Percentiles rank a stretch among this genome's conserved stretches.
phyloP scores from a whole-genome alignment of 2,329 filamentous ascomycete genomes.

The Pseudocercospora fuligena region DNA sequence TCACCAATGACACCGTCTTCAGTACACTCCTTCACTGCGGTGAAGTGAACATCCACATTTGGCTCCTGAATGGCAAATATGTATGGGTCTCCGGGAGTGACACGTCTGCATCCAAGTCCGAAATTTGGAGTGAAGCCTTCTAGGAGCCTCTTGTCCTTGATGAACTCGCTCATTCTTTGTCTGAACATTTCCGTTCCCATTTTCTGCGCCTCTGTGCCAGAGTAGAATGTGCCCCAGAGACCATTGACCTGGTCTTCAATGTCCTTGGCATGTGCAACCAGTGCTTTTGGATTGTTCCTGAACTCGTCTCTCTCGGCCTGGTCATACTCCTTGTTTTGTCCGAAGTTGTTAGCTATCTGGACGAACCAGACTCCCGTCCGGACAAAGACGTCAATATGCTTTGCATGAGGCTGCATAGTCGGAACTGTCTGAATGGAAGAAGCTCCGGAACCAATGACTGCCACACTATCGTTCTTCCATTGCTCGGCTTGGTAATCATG shows the following conservation, averaged over 20 bases:
- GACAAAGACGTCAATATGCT: slow-evolving; percentile 54
- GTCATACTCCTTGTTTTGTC: slow-evolving; percentile 52
- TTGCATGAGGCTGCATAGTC: slow-evolving; percentile 52
- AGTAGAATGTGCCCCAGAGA: slow-evolving; percentile 54
- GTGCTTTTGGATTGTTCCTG: slow-evolving; percentile 46
- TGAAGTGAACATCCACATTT: slow-evolving; percentile 59
- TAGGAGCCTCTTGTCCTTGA: slow-evolving; percentile 57
- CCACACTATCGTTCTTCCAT: slow-evolving; percentile 50
- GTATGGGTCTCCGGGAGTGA: slow-evolving; percentile 58
- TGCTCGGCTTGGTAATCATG: slow-evolving; percentile 51
- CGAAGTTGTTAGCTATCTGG: slow-evolving; percentile 53
- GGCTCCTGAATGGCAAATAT: slow-evolving; percentile 56
- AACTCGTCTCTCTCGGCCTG: slow-evolving; percentile 50
- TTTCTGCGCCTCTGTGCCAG: slow-evolving; percentile 48
- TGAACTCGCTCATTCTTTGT: slow-evolving; percentile 54
- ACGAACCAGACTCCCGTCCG: slow-evolving; percentile 49
- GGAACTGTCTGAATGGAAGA: slow-evolving; percentile 54
- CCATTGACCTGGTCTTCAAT: slow-evolving; percentile 51
- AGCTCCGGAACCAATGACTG: slow-evolving; percentile 52
- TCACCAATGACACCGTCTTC: slow-evolving; percentile 52
- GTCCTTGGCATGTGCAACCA: slow-evolving; percentile 47
- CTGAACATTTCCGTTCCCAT: slow-evolving; percentile 45
- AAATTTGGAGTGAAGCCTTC: slow-evolving; percentile 55
- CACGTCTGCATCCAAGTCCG: slow-evolving; percentile 51
- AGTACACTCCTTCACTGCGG: slow-evolving; percentile 51